Base-by-base conservation (phyloP, 345 rosid genomes). In the Carallia brachiata region DNA sequence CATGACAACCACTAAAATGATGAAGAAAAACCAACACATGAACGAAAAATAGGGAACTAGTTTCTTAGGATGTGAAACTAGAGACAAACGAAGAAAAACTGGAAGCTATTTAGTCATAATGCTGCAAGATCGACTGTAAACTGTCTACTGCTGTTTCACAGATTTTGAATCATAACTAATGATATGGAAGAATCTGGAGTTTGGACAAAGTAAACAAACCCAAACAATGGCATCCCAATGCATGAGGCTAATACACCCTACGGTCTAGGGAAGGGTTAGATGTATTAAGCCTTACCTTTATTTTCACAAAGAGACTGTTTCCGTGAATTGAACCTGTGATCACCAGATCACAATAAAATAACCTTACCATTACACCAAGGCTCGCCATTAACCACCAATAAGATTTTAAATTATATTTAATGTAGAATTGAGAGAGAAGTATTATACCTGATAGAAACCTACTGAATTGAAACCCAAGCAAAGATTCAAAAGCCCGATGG, bases 391-490 rank as follows among this genome's bases (percentile, higher is more conserved):
- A 44, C 16, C 12, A 44, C 50, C 50, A 44, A 0, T 44, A 44
- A 44, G 50, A 44, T 44, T 12, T 44, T 12, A 44, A 44, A 44
- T 10, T 44, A 3, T 44, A 44, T 12, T 10, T 44, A 10, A 44
- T 44, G 34, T 9, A 56, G 31, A 9, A 56, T 6, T 27, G 2
- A 27, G 2, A 53, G 62, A 79, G 75, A 53, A 74, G 28, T 68
- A 58, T 63, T 16, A 73, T 83, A 96, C 99, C 97, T 96, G 99
- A 73, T 96, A 96, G 76, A 96, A 96, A 71, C 99, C 99, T 68
- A 96, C 99, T 6, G 99, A 96, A 68, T 96, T 96, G 83, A 96
- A 96, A 37, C 99, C 99, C 87, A 96, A 78, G 80, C 99, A 92
- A 71, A 96, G 99, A 84, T 96, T 96, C 78, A 96, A 70, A 68